Evolutionary conservation across 345 rosid genomes (phyloP).

Genomic region (Eucalyptus sideroxylon): DNA sequence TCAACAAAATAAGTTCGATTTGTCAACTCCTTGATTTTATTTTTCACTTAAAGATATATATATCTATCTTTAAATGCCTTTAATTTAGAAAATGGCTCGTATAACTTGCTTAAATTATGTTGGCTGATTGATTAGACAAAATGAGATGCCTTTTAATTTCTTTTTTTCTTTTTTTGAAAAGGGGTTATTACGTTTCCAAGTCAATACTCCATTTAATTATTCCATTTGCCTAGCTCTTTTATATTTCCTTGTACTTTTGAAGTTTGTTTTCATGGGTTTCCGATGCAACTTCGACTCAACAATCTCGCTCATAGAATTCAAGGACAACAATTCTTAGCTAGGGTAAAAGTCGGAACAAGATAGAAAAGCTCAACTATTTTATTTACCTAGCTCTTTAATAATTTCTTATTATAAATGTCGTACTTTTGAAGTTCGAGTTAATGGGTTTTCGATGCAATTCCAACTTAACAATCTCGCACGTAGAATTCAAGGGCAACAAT

Average conservation of each 20-base stretch:
- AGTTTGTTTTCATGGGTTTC: neutral
- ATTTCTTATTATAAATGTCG: neutral
- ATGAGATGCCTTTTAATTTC: neutral
- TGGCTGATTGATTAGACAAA: neutral
- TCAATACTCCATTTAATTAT: neutral
- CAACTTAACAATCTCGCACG: neutral
- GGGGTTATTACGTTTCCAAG: neutral
- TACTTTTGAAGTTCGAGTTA: neutral
- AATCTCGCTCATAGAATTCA: neutral
- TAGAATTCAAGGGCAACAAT: neutral
- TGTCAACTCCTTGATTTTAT: neutral
- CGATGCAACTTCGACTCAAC: neutral
- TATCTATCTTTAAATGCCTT: neutral
- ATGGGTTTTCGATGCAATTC: neutral
- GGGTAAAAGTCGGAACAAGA: neutral
- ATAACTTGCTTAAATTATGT: neutral
- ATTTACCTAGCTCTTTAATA: neutral
- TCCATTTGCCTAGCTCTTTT: neutral
- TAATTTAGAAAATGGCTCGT: neutral
- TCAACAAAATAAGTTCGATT: neutral
- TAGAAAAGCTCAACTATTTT: no score
- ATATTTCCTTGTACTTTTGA: neutral
- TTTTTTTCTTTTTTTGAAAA: neutral
- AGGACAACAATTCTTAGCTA: neutral
- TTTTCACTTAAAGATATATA: neutral